Conservation (phyloP, 352 stramenopile genomes). For the Globisporangium recalcitrans region DNA sequence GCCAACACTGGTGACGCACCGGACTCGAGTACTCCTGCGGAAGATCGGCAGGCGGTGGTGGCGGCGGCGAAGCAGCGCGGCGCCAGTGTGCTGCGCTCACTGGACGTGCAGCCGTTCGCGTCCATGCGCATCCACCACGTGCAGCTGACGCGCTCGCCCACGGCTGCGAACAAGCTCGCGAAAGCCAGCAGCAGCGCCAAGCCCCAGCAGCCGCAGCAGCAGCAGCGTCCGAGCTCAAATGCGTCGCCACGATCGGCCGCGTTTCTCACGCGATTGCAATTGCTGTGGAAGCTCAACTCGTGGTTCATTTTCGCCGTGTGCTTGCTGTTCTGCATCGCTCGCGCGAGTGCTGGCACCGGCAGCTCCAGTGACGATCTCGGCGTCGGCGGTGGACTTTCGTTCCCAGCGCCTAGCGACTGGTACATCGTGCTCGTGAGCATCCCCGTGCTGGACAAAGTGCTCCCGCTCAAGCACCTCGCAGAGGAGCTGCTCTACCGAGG, state of each 20-base stretch:
- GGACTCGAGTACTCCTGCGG: background rate
- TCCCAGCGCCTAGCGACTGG: constrained; percentile 25
- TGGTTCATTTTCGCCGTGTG: constrained; percentile 29
- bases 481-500: constrained; percentile 68
- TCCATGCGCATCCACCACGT: constrained; percentile 43
- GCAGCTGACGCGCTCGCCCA: constrained; percentile 9
- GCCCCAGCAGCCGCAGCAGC: background rate
- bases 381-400: background rate
- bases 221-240: background rate
- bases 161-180: background rate
- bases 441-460: constrained; percentile 76
- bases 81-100: constrained; percentile 29
- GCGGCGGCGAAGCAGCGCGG: constrained; percentile 1
- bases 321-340: constrained; percentile 20
- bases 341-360: background rate
- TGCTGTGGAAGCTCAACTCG: constrained; percentile 29
- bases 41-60: background rate
- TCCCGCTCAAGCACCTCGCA: constrained; percentile 75
- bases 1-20: background rate
- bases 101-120: constrained; percentile 36
- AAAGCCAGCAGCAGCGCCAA: background rate
- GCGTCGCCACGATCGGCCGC: constrained; percentile 7
- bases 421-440: constrained; percentile 85
- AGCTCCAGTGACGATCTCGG: background rate
- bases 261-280: constrained; percentile 12